A percentile compares a stretch with the other conserved stretches of the same genome.
Conservation (phyloP, 2,329 filamentous ascomycete species). For the Tolypocladium capitatum region DNA sequence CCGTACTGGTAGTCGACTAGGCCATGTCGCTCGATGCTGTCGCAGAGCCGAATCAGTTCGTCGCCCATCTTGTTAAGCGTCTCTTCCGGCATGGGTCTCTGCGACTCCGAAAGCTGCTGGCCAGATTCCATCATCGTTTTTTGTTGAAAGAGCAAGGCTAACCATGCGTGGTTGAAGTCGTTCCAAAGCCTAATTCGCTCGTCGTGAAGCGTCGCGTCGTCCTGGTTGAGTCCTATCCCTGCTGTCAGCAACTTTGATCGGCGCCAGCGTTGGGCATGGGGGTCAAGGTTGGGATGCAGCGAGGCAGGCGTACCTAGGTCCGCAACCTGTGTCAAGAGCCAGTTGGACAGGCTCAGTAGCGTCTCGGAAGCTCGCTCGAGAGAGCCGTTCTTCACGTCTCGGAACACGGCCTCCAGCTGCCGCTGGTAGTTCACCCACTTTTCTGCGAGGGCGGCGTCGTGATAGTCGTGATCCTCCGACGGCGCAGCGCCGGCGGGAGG, state of each 20-base stretch:
- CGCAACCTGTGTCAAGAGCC: conserved; percentile 41
- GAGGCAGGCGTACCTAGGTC: conserved; percentile 35
- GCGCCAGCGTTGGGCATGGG: background rate
- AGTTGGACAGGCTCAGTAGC: conserved; percentile 38
- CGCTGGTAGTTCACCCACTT: conserved; percentile 54
- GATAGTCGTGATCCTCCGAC: conserved; percentile 41
- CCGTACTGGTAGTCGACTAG: conserved; percentile 96
- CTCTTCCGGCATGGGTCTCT: conserved; percentile 54
- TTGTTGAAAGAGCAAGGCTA: conserved; percentile 70
- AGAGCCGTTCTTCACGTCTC: conserved; percentile 46
- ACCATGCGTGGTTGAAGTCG: conserved; percentile 89
- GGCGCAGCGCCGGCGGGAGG: conserved; percentile 22
- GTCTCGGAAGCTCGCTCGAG: conserved; percentile 38
- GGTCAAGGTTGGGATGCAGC: background rate
- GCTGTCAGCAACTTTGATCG: conserved; percentile 6
- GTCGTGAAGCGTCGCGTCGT: conserved; percentile 62
- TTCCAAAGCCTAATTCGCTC: conserved; percentile 80
- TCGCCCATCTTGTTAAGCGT: conserved; percentile 67
- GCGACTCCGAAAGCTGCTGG: conserved; percentile 40
- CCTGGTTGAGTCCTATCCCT: conserved; percentile 62
- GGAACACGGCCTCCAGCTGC: conserved; percentile 54
- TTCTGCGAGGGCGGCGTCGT: conserved; percentile 46
- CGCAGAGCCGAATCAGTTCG: conserved; percentile 70
- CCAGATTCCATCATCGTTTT: conserved; percentile 57
- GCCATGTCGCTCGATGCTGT: conserved; percentile 80